Conservation (phyloP, 345 rosid genomes). For the Carallia pectinifolia region DNA sequence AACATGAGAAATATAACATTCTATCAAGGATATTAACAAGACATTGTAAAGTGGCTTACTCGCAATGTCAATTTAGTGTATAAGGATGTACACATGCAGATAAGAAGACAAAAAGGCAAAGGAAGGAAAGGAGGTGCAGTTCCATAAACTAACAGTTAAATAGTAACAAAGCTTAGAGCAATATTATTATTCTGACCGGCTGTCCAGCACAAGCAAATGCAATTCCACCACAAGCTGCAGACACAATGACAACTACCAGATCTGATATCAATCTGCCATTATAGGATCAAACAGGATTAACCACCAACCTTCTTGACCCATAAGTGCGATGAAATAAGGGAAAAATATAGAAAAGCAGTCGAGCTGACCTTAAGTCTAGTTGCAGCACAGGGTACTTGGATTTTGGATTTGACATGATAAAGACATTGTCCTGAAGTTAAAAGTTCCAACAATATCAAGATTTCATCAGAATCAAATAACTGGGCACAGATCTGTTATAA, state of each 20-base stretch:
- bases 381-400: slow-evolving; percentile 92
- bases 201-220: slow-evolving; percentile 99
- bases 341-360: neutral
- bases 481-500: neutral
- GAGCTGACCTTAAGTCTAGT: slow-evolving; percentile 75
- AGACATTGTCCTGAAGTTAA: slow-evolving; percentile 76
- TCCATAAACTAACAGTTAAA: slow-evolving; percentile 10
- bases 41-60: neutral
- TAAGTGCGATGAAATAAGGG: neutral
- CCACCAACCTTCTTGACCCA: neutral
- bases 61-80: neutral
- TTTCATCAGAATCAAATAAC: neutral
- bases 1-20: neutral
- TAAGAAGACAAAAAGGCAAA: neutral
- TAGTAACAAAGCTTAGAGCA: slow-evolving; percentile 20
- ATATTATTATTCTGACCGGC: slow-evolving; percentile 55
- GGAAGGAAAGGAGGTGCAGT: neutral
- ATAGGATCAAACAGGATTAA: neutral
- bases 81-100: neutral
- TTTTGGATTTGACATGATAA: slow-evolving; percentile 93
- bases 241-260: slow-evolving; percentile 92
- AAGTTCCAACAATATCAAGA: slow-evolving; percentile 4
- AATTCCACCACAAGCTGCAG: slow-evolving; percentile 98
- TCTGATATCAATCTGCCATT: slow-evolving; percentile 83
- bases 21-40: neutral